Percentiles rank a stretch among this genome's conserved stretches.
These are phyloP conservation scores for Pugionium dolabratum DNA, from an alignment of 345 rosid genomes.

Conservation along the genomic window DNA sequence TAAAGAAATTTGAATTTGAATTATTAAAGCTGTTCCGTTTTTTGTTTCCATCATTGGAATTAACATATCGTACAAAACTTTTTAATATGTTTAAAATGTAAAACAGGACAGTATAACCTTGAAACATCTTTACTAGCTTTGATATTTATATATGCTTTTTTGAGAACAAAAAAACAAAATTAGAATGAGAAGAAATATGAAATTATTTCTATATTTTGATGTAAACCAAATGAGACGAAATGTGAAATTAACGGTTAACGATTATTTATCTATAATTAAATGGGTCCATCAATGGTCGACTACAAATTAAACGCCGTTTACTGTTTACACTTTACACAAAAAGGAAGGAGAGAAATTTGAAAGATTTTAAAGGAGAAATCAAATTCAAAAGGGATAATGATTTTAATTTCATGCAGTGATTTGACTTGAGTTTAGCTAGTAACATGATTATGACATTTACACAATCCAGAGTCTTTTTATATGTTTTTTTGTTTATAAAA, in stretches of 20 bases:
- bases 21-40: constrained; percentile 4
- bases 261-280: not conserved
- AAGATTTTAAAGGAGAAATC: not conserved
- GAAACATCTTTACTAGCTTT: constrained; percentile 21
- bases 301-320: constrained; percentile 32
- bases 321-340: constrained; percentile 24
- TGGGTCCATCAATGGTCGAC: constrained; percentile 28
- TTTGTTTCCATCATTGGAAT: constrained; percentile 6
- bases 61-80: constrained; percentile 11
- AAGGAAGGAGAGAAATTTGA: constrained; percentile 18
- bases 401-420: constrained; percentile 36
- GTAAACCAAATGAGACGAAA: not conserved
- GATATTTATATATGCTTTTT: no score
- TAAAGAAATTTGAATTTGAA: not conserved
- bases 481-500: not conserved
- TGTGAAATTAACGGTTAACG: constrained; percentile 11
- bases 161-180: not conserved
- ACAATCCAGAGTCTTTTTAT: constrained; percentile 3
- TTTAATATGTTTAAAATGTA: constrained; percentile 29
- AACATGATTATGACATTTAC: constrained; percentile 33
- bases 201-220: not conserved
- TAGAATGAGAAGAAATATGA: constrained; percentile 25
- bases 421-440: constrained; percentile 26
- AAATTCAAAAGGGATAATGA: constrained; percentile 32
- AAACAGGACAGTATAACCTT: constrained; percentile 35